Percentiles rank a stretch among this genome's conserved stretches.
Conservation (phyloP, 139 green algal genomes). For the Desmodesmus armatus region DNA sequence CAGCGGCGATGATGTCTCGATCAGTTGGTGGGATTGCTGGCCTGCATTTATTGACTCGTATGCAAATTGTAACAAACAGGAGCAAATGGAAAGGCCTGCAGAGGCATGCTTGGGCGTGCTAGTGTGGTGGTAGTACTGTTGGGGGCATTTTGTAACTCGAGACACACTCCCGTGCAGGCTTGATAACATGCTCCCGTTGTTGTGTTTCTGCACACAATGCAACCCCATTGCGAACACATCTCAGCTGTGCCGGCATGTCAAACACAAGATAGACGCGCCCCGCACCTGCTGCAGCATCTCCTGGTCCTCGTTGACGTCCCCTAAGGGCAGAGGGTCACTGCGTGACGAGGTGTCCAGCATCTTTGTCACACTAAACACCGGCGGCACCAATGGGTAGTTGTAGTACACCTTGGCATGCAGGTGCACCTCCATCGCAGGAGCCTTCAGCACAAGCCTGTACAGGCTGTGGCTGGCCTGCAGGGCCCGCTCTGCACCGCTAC, state of each 20-base stretch:
- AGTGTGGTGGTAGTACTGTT: not conserved
- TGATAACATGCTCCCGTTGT: not conserved
- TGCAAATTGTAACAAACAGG: not conserved
- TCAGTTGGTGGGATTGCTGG: not conserved
- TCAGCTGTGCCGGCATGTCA: not conserved
- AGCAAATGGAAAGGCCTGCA: not conserved
- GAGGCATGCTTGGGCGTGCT: too few relatives aligned
- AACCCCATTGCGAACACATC: not conserved
- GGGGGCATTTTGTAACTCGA: not conserved
- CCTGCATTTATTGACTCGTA: not conserved
- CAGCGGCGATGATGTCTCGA: not conserved
- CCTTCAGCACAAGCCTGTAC: conserved; percentile 19
- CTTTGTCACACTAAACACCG: conserved; percentile 30
- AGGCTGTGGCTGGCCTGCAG: not conserved
- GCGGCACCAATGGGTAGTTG: conserved; percentile 15
- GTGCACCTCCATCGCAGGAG: conserved; percentile 10
- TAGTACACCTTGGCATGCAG: conserved; percentile 24
- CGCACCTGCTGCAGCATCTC: conserved; percentile 22
- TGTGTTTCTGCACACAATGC: not conserved
- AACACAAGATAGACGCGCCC: not conserved
- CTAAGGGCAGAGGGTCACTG: not conserved
- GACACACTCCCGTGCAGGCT: not conserved
- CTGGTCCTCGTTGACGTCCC: conserved; percentile 23
- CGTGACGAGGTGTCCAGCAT: conserved; percentile 14
- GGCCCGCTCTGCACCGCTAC: not conserved